These are phyloP conservation scores for Rhynchosporium secalis DNA, from an alignment of 2,329 filamentous ascomycete species.

Conservation along the genomic window DNA sequence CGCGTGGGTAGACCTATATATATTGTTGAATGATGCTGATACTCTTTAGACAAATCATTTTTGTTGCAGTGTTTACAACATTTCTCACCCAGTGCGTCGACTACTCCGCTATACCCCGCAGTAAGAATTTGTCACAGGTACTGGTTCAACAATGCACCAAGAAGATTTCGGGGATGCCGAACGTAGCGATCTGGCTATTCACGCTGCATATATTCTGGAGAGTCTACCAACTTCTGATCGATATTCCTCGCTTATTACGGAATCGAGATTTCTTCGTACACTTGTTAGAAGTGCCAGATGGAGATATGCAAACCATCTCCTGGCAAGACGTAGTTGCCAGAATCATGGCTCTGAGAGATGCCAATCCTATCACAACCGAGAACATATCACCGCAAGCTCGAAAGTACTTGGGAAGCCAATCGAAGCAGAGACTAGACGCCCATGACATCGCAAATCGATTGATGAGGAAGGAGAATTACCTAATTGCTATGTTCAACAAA, in stretches of 20 bases:
- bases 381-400: conserved; percentile 59
- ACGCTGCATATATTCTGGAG: conserved; percentile 65
- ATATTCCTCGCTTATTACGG: conserved; percentile 58
- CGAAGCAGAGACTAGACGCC: conserved; percentile 90
- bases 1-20: conserved; percentile 46
- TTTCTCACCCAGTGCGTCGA: conserved; percentile 70
- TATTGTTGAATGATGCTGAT: conserved; percentile 1
- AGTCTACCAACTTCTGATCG: conserved; percentile 56
- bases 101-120: conserved; percentile 58
- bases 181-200: conserved; percentile 57
- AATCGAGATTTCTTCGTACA: conserved; percentile 71
- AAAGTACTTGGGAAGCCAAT: conserved; percentile 70
- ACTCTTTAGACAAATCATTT: conserved; percentile 58
- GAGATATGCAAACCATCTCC: conserved; percentile 71
- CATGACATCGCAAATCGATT: conserved; percentile 96
- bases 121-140: conserved; percentile 50
- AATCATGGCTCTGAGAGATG: conserved; percentile 68
- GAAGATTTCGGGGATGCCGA: conserved; percentile 43
- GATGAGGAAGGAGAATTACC: conserved; percentile 95
- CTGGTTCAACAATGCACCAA: conserved; percentile 60
- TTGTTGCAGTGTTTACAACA: conserved; percentile 66
- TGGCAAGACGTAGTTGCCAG: conserved; percentile 72
- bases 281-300: conserved; percentile 66
- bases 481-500: conserved; percentile 97
- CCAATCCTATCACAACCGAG: conserved; percentile 66